A percentile compares a stretch with the other conserved stretches of the same genome.
These are phyloP conservation scores for Hypoxylon rubiginosum DNA, from an alignment of 2,329 filamentous ascomycete genomes.

Conservation along the genomic window DNA sequence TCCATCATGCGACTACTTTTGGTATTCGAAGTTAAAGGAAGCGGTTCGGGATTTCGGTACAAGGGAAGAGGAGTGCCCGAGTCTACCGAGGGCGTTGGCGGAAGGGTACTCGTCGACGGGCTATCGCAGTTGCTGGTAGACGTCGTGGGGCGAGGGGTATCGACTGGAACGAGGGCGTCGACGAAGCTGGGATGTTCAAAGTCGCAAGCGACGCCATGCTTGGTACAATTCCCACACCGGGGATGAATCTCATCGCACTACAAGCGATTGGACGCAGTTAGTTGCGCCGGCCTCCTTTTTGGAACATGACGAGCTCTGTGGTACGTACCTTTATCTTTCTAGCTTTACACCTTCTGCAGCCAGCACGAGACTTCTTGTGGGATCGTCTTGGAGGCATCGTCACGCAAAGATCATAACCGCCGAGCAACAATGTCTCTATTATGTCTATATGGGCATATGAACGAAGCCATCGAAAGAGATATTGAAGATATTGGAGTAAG, in stretches of 20 bases:
- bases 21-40: conserved; percentile 54
- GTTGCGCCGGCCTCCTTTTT: conserved; percentile 21
- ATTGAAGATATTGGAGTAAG: neutral
- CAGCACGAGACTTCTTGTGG: conserved; percentile 78
- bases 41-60: conserved; percentile 54
- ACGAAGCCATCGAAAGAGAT: conserved; percentile 40
- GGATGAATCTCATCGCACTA: conserved; percentile 77
- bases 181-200: conserved; percentile 68
- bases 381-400: conserved; percentile 74
- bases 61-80: conserved; percentile 53
- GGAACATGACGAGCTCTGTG: neutral
- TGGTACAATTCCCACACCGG: conserved; percentile 74
- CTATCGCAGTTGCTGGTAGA: conserved; percentile 50
- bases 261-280: conserved; percentile 13
- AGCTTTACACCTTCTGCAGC: conserved; percentile 75
- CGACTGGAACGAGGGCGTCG: conserved; percentile 59
- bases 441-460: conserved; percentile 33
- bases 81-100: conserved; percentile 43
- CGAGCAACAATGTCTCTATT: conserved; percentile 15
- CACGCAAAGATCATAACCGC: conserved; percentile 37
- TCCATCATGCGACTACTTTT: conserved; percentile 66
- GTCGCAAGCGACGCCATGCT: conserved; percentile 76
- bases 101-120: conserved; percentile 45
- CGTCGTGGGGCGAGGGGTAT: conserved; percentile 52
- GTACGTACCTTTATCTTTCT: conserved; percentile 75